Evolutionary conservation across 805 yeast species (phyloP).

Genomic region (Kregervanrija fluxuum): DNA sequence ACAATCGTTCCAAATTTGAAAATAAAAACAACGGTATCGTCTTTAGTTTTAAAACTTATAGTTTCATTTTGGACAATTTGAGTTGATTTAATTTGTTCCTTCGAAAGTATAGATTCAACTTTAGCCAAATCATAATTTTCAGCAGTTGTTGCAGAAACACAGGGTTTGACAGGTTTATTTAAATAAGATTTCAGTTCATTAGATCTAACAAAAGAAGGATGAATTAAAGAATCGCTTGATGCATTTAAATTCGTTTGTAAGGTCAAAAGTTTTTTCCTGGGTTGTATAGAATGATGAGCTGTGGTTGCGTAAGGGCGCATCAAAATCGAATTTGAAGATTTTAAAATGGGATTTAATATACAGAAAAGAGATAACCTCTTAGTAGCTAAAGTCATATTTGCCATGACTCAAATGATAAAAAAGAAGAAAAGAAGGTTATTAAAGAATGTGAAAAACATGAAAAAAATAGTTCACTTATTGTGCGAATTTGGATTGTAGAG

Average conservation of each 20-base stretch:
- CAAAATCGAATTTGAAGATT: too few species aligned
- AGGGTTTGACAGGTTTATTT: constrained; percentile 27
- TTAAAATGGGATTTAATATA: too few species aligned
- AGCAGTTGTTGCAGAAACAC: constrained; percentile 66
- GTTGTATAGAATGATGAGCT: neutral
- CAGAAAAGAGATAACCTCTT: too few species aligned
- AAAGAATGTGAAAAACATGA: too few species aligned
- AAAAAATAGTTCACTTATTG: too few species aligned
- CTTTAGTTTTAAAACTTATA: constrained; percentile 37
- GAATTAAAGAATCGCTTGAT: constrained; percentile 8
- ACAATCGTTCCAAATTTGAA: constrained; percentile 74
- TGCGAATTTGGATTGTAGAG: too few species aligned
- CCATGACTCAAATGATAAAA: too few species aligned
- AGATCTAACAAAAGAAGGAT: constrained; percentile 11
- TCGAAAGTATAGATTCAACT: constrained; percentile 33
- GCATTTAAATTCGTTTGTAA: constrained; percentile 5
- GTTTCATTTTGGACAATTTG: constrained; percentile 48
- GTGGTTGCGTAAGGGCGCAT: too few species aligned
- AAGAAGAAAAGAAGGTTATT: too few species aligned
- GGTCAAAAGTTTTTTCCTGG: constrained; percentile 9
- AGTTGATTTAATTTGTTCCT: constrained; percentile 28
- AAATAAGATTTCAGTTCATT: constrained; percentile 4
- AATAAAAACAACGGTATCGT: constrained; percentile 48
- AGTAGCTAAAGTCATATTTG: too few species aligned
- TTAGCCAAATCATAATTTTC: constrained; percentile 58